These are phyloP conservation scores for Albizia julibrissin DNA, from an alignment of 306 rosid species.

Conservation along the genomic window DNA sequence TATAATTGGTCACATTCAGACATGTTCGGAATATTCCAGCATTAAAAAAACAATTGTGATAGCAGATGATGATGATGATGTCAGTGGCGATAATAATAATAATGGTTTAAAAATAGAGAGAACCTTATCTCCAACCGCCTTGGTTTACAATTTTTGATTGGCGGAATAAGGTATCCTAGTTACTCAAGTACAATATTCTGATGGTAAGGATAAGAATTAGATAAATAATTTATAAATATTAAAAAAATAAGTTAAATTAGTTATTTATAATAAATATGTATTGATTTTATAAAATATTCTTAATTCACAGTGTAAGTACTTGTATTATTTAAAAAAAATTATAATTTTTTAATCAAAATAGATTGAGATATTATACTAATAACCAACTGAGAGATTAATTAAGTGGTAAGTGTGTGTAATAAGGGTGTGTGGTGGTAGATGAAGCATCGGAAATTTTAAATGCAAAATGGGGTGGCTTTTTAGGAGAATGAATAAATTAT, in stretches of 20 bases:
- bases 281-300: too few species aligned
- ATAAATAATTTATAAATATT: too few species aligned
- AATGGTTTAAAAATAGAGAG: not conserved
- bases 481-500: not conserved
- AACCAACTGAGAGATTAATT: too few species aligned
- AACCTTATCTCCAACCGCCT: constrained; percentile 26
- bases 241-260: too few species aligned
- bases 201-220: too few species aligned
- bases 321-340: too few species aligned
- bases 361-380: too few species aligned
- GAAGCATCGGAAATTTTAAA: constrained; percentile 1
- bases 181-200: too few species aligned
- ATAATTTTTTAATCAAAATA: too few species aligned
- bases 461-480: not conserved
- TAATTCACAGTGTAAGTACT: too few species aligned
- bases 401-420: not conserved
- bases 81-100: not conserved
- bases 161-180: too few species aligned
- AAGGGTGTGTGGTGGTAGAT: not conserved
- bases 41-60: not conserved
- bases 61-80: not conserved
- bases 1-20: not conserved
- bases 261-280: too few species aligned
- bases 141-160: constrained; percentile 3
- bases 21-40: constrained; percentile 20